Base-by-base conservation (phyloP, 805 yeast genomes). In the Wickerhamiella azymoides region DNA sequence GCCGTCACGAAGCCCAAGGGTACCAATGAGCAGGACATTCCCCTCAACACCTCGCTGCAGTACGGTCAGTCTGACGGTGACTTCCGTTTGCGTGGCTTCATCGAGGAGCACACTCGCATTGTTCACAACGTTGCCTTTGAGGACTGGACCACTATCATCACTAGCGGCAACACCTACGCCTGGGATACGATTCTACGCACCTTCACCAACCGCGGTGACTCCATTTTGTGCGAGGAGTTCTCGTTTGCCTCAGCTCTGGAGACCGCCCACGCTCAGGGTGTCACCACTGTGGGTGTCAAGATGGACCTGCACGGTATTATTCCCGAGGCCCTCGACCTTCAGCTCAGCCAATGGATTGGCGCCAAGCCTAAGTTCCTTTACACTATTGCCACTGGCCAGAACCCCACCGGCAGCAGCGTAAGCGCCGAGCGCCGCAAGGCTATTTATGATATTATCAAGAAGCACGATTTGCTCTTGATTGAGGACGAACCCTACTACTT, bases 401-500 rank as follows among this genome's bases (percentile, higher is more conserved):
- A 89, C 72, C 98, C 98, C 52, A 88, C 96, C 16, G 98, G 98
- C 33, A 79, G 94, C 3, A 82, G 85, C 19, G 69, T 92, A 57
- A 69, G 80, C 30, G 65, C 58, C 24, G 88, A 84, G 57, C 78
- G 97, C 68, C 83, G 96, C 67, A 62, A 66, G 50, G 75, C 72
- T 47, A 73, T 92, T 54, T 88, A 86, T 65, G 72, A 74, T 50
- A 60, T 89, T 51, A 89, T 94, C 30, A 79, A 76, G 60, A 79
- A 84, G 67, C 82, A 86, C 63, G 96, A 92, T 66, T 72, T 89
- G 60, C 57, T 89, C 47, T 79, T 89, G 54, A 63, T 89, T 44
- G 98, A 89, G 68, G 98, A 89, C 63, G 98, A 92, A 67, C 98
- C 98, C 46, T 89, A 89, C 76, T 89, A 84, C 71, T 89, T 85